These are phyloP conservation scores for Meira nashicola DNA, from an alignment of 1,284 basidiomycete genomes.

Conservation along the genomic window DNA sequence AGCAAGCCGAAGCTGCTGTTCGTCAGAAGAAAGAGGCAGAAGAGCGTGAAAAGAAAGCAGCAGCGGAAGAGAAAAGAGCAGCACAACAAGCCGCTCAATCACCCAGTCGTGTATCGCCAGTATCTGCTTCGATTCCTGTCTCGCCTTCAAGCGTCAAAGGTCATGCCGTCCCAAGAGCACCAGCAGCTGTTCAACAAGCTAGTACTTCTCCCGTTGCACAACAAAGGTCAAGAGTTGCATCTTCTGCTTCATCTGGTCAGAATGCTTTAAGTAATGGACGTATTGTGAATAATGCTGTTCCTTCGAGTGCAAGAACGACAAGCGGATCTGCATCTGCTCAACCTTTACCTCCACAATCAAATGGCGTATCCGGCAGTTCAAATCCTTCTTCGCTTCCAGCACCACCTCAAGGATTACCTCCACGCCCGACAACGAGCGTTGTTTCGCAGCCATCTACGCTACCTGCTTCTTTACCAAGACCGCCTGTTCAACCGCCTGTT, in stretches of 20 bases:
- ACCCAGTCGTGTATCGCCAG: constrained; percentile 7
- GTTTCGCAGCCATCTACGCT: constrained; percentile 3
- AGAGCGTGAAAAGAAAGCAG: constrained; percentile 65
- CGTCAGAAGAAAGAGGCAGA: constrained; percentile 44
- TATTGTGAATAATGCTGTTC: background rate
- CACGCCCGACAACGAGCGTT: constrained; percentile 22
- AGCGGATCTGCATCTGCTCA: background rate
- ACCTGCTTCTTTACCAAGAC: constrained; percentile 26
- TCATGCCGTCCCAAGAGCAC: background rate
- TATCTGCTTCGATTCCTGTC: background rate
- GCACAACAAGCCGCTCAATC: constrained; percentile 60
- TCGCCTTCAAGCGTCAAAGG: constrained; percentile 6
- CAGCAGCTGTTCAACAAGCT: background rate
- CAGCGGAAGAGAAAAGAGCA: constrained; percentile 54
- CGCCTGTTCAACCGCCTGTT: constrained; percentile 16
- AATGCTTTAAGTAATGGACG: no score
- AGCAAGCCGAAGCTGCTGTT: constrained; percentile 19
- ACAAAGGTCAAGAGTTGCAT: background rate
- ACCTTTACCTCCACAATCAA: background rate
- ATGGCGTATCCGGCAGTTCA: background rate
- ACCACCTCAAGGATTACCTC: constrained; percentile 38
- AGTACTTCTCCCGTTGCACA: background rate
- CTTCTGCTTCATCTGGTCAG: no score
- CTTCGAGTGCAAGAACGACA: background rate
- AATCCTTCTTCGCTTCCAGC: constrained; percentile 24